phyloP scores from a whole-genome alignment of 2,329 filamentous ascomycete species.

The Microdochium trichocladiopsis region DNA sequence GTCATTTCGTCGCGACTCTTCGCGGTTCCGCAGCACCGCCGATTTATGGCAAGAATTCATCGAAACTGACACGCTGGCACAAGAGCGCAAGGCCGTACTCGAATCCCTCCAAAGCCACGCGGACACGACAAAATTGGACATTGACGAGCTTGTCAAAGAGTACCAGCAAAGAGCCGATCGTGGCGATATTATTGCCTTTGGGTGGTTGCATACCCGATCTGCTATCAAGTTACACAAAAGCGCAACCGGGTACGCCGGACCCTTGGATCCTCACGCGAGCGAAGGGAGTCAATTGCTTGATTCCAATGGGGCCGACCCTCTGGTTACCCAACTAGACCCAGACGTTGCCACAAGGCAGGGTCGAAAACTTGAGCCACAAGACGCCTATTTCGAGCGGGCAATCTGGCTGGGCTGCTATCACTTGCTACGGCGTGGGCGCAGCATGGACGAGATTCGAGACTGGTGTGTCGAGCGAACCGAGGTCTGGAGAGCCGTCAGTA shows the following conservation, averaged over 20 bases:
- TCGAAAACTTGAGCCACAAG: constrained; percentile 69
- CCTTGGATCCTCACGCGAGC: constrained; percentile 55
- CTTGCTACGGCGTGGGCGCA: constrained; percentile 78
- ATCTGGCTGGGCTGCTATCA: constrained; percentile 95
- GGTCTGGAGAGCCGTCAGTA: constrained; percentile 78
- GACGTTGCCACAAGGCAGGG: constrained; percentile 79
- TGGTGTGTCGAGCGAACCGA: constrained; percentile 86
- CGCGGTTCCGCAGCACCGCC: constrained; percentile 17
- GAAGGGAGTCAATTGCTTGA: constrained; percentile 50
- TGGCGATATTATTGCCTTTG: constrained; percentile 76
- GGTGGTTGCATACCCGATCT: constrained; percentile 87
- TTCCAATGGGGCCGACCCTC: constrained; percentile 49
- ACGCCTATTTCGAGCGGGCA: constrained; percentile 81
- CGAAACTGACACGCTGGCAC: constrained; percentile 61
- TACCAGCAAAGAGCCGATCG: constrained; percentile 70
- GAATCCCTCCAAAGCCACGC: constrained; percentile 82
- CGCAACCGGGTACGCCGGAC: constrained; percentile 58
- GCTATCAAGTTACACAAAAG: constrained; percentile 88
- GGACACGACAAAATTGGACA: constrained; percentile 55
- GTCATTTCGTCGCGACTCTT: constrained; percentile 24
- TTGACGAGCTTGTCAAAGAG: constrained; percentile 70
- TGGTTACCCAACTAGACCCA: constrained; percentile 86
- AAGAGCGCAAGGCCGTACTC: constrained; percentile 72
- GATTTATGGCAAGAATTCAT: constrained; percentile 65
- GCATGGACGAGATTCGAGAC: constrained; percentile 65